phyloP scores from a whole-genome alignment of 192 early-diverging fungal genomes.

The Podila horticola region DNA sequence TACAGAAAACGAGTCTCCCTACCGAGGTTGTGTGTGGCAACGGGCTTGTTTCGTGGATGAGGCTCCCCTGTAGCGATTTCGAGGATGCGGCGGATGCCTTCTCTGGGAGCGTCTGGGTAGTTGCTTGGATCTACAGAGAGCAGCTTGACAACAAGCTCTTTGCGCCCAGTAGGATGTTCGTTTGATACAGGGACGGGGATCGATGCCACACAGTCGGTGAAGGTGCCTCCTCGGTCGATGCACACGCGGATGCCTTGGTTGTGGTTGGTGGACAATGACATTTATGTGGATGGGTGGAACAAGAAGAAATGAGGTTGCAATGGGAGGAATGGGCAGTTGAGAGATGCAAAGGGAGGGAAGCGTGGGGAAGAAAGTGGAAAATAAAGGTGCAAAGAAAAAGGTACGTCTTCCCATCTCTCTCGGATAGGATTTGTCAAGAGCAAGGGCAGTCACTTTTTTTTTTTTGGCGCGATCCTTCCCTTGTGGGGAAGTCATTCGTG shows the following conservation, averaged over 20 bases:
- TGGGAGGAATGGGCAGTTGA: no score
- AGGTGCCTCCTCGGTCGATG: constrained; percentile 97
- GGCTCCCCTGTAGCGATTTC: constrained; percentile 78
- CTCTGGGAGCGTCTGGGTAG: constrained; percentile 93
- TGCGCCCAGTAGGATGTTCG: constrained; percentile 56
- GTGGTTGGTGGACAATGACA: neutral
- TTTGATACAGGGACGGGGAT: constrained; percentile 64
- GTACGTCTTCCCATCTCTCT: neutral
- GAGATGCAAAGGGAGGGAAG: neutral
- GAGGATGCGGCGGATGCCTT: constrained; percentile 91
- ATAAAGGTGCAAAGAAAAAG: neutral
- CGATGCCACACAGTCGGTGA: constrained; percentile 94
- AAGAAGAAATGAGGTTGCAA: neutral
- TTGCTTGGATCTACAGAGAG: constrained; percentile 91
- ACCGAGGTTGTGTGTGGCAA: constrained; percentile 80
- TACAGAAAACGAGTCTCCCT: neutral
- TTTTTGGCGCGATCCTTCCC: no score
- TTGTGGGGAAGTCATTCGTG: no score
- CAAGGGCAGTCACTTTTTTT: no score
- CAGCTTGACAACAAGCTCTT: constrained; percentile 87
- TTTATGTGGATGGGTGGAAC: neutral
- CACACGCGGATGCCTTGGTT: constrained; percentile 63
- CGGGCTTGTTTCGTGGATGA: constrained; percentile 71
- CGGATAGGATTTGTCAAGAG: no score
- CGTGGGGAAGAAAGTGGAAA: neutral